Evolutionary conservation across 2,329 filamentous ascomycete genomes (phyloP), one percentile per base, ranked within the genome.

Genomic region (Drechslerella stenobrocha): DNA sequence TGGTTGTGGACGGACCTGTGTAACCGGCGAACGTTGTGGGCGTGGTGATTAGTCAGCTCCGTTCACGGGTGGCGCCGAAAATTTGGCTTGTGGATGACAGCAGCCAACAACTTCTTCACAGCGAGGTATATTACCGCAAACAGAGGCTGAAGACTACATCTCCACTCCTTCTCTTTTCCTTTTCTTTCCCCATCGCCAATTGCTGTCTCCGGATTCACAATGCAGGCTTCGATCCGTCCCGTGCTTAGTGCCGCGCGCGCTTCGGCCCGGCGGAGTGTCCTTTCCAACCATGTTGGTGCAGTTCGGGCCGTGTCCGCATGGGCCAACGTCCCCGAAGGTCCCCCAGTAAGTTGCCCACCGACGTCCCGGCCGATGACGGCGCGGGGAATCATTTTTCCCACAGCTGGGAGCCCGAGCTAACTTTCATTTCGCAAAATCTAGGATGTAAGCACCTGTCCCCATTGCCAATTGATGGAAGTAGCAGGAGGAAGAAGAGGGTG

Each of bases 301-400:
- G 77, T 80, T 71, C 80, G 83, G 76, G 83, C 86, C 74, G 86
- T 84, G 73, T 96, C 90, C 69, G 89, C 88, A 73, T 97, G 92
- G 91, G 84, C 89, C 76, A 87, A 88, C 75, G 90, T 97, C 58
- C 87, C 89, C 73, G 89, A 96, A 80, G 92, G 92, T 71, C 92
- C 92, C 83, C 91, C 92, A 76, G 90, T 93, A 84, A 79, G 88
- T 84, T n/a, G 23, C 24, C 5, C 22, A 32, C 13, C 32, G 32
- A 34, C 35, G 28, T 52, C 3, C 24, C 30, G 9, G 42, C 37
- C 24, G 42, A 28, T 23, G 22, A 9, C 24, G 42, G 20, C 28
- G 47, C 53, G 46, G n/a, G 44, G 42, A 48, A 46, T 48, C 47
- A 47, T 45, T 58, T 66, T 45, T 52, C n/a, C 44, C 45, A 46